Evolutionary conservation across 1,284 basidiomycete species (phyloP), one percentile per base, ranked within the genome.

Genomic region (Meira nashicola): DNA sequence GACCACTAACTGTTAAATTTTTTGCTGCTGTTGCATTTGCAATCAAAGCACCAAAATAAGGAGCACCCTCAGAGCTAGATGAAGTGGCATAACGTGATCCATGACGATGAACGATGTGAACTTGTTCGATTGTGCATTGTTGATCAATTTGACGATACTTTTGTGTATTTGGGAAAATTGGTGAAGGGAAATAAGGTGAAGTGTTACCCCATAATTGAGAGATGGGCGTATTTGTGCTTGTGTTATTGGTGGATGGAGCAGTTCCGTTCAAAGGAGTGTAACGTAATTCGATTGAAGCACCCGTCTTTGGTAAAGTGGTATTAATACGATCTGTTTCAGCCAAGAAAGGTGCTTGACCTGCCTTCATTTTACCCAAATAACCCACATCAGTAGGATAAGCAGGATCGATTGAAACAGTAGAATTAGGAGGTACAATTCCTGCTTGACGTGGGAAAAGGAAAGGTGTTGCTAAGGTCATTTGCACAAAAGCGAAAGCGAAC

Each of bases 381-480:
- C 73, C 72, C 33, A 76, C 67, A 55, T 71, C 65, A 50, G 73
- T 76, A 25, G 73, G 73, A 60, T 69, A 76, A 0, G 65, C 57
- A 19, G 51, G 46, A n/a, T 43, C 25, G 12, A 37, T 17, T 23
- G 56, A 57, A 23, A 48, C 19, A 5, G 50, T 37, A 4, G 50
- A 37, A 12, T 17, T 23, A 11, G 50, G 14, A 4, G 50, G 28
- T 33, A 33, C 28, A 8, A 33, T 33, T 4, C 28, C 28, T 33
- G 28, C 28, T 33, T 33, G 28, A 33, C 28, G 28, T 33, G 28
- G 28, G 28, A 33, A 33, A 3, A 33, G 8, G 28, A 8, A 4
- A 33, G 28, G 28, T 3, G 28, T 33, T 33, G 28, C 28, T 8
- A 33, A 33, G 28, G 28, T 33, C 4, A 8, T 4, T 33, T 33